Evolutionary conservation across 129 eudicot genomes (phyloP).

Genomic region (Arctium minus): DNA sequence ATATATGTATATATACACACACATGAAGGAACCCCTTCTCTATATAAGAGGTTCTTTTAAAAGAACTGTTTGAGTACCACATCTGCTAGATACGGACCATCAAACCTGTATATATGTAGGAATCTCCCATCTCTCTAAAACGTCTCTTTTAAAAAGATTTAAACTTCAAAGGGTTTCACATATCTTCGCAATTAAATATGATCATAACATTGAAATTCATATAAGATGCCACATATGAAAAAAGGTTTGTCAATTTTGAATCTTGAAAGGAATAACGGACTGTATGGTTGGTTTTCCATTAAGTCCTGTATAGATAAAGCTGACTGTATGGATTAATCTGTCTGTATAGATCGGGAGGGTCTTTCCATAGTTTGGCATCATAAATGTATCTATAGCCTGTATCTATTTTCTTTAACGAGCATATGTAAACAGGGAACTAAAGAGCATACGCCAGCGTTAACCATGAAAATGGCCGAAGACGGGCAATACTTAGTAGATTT

Average conservation of each 20-base stretch:
- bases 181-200: neutral
- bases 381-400: slow-evolving; percentile 6
- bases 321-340: no score
- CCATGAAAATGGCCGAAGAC: slow-evolving; percentile 44
- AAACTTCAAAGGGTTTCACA: no score
- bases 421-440: slow-evolving; percentile 54
- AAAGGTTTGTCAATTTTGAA: neutral
- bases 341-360: neutral
- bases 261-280: neutral
- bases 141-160: no score
- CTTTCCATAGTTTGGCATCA: neutral
- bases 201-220: neutral
- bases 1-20: no score
- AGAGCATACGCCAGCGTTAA: slow-evolving; percentile 52
- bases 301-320: no score
- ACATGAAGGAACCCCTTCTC: no score
- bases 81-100: no score
- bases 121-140: no score
- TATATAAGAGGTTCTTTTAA: no score
- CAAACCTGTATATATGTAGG: no score
- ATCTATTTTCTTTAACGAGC: neutral
- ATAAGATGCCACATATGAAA: neutral
- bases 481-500: slow-evolving; percentile 71
- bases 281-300: no score
- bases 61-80: no score